Base-by-base conservation (phyloP, 2,329 filamentous ascomycete species). In the Neobulgaria alba region DNA sequence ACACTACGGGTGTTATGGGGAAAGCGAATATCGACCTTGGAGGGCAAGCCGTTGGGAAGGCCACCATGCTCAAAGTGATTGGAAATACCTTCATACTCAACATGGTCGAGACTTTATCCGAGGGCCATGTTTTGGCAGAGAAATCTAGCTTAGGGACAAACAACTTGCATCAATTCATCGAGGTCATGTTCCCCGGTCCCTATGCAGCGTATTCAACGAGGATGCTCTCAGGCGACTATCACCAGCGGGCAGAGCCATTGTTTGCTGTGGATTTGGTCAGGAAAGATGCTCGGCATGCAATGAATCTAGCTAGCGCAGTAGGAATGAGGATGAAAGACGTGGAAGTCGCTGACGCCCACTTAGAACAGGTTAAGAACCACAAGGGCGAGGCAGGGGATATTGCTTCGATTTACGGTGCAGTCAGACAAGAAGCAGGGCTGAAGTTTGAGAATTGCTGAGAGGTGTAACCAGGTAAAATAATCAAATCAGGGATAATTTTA, bases 51-150 rank as follows among this genome's bases (percentile, higher is more conserved):
- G 78, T 80, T 36, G 75, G 81, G 38, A 76, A 77, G 39, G 73
- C 78, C 2, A 73, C 77, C 33, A 68, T 94, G 35, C 92, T 95
- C 64, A 69, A 71, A 53, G 66, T 95, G 15, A 72, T 94, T 8
- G 88, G 89, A 42, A 95, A 95, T 62, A 85, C 83, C 0, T 89
- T 95, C 59, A 73, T 95, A 53, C 60, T 93, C 30, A 84, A 85
- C 65, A 85, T 69, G 56, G 65, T 69, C 58, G 82, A 88, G 57
- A 73, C 85, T 38, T 66, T 95, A 3, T 78, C 84, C 1, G 86
- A 94, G 65, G 83, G 80, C 4, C 75, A 90, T 57, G 77, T 82
- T 1, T 64, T 88, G 4, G 86, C 86, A 4, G 87, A 95, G 62
- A 90, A 89, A 62, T 72, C 75, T 0, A 87, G 87, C 0, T 66